Conservation (phyloP, 148 eudicot genomes). For the Salicornia ramosissima region DNA sequence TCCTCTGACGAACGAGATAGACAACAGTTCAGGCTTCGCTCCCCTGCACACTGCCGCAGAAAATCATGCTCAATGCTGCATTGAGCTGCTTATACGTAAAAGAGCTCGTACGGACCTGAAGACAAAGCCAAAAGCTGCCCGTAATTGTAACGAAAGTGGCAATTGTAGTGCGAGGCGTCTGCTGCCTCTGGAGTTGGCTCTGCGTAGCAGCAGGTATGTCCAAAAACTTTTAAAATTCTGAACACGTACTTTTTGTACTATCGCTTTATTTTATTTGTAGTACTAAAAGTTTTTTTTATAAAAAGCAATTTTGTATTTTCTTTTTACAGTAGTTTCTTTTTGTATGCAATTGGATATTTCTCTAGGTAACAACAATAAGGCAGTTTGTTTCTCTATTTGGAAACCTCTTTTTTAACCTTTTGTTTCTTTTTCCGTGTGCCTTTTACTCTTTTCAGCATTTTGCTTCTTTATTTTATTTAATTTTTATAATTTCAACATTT, state of each 20-base stretch:
- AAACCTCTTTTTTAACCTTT: no score
- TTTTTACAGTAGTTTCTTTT: slow-evolving; percentile 1
- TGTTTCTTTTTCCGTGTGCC: no score
- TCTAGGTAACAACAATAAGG: background rate
- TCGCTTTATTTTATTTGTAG: background rate
- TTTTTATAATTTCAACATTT: no score
- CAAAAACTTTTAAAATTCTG: slow-evolving; percentile 2
- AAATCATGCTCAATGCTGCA: slow-evolving; percentile 25
- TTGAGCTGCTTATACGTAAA: slow-evolving; percentile 31
- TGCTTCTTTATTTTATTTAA: no score
- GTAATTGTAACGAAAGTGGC: no score
- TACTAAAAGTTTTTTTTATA: no score
- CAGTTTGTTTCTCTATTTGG: no score
- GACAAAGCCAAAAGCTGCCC: slow-evolving; percentile 17
- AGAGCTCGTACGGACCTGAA: slow-evolving; percentile 34
- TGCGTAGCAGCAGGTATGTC: slow-evolving; percentile 31
- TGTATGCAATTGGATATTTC: background rate
- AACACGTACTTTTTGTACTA: slow-evolving; percentile 2
- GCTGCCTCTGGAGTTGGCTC: slow-evolving; percentile 32
- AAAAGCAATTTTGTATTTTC: background rate
- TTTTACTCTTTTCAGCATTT: no score
- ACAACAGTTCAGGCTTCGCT: slow-evolving; percentile 15
- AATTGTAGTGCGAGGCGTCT: background rate
- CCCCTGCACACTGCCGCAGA: slow-evolving; percentile 40
- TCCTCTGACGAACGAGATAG: slow-evolving; percentile 29